Conservation (phyloP, 1,284 basidiomycete genomes). For the Sanghuangporus sanghuang region DNA sequence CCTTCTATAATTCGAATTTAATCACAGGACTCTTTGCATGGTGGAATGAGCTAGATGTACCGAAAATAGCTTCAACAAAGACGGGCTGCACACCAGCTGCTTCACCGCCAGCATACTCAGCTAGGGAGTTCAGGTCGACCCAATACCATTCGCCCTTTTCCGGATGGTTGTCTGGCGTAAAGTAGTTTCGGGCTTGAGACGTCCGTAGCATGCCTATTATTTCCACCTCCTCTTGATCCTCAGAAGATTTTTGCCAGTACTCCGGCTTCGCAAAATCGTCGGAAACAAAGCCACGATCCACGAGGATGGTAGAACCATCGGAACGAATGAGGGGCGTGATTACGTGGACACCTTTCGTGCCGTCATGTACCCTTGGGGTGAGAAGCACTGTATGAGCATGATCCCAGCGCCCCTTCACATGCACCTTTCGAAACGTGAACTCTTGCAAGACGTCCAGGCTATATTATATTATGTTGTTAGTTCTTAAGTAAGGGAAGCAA, state of each 20-base stretch:
- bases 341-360: constrained; percentile 83
- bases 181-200: constrained; percentile 65
- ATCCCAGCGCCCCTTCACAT: constrained; percentile 74
- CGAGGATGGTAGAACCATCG: constrained; percentile 75
- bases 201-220: constrained; percentile 73
- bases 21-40: constrained; percentile 14
- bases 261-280: constrained; percentile 44
- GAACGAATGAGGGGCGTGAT: constrained; percentile 79
- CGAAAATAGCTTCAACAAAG: constrained; percentile 81
- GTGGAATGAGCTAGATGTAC: constrained; percentile 34
- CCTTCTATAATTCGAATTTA: constrained; percentile 54
- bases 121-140: constrained; percentile 82
- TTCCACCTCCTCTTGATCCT: constrained; percentile 45
- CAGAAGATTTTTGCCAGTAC: constrained; percentile 25
- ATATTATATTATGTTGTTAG: constrained; percentile 18
- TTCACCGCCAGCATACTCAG: constrained; percentile 72
- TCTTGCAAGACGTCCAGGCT: constrained; percentile 74
- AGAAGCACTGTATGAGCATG: constrained; percentile 76
- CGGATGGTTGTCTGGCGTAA: constrained; percentile 87
- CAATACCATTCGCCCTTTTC: constrained; percentile 88
- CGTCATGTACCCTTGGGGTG: constrained; percentile 83
- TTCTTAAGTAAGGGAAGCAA: not conserved
- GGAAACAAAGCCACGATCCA: constrained; percentile 90
- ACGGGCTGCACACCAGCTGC: constrained; percentile 74
- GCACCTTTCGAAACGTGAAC: constrained; percentile 82